These are phyloP conservation scores for Cutaneotrichosporon sp. DNA, from an alignment of 1,284 basidiomycete genomes.

Conservation along the genomic window DNA sequence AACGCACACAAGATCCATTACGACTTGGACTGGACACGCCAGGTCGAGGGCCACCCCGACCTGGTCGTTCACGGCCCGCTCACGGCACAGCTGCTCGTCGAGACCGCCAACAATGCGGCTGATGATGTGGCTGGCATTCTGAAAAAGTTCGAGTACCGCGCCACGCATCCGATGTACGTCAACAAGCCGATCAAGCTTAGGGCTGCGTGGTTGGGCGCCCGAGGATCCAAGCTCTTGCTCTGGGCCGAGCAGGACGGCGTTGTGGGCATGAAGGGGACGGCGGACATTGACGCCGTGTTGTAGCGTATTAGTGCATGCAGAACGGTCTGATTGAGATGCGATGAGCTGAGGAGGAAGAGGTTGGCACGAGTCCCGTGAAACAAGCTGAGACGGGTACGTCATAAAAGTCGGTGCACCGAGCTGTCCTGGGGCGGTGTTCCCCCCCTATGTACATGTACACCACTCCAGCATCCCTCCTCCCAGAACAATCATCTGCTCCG, in stretches of 20 bases:
- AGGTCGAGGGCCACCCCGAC: constrained; percentile 72
- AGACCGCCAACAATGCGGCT: constrained; percentile 55
- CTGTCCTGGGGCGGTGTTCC: too few relatives aligned
- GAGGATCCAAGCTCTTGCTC: constrained; percentile 52
- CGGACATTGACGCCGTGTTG: constrained; percentile 15
- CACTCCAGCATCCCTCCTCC: too few relatives aligned
- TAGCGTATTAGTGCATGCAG: background rate
- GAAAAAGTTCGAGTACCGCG: constrained; percentile 66
- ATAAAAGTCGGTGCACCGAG: too few relatives aligned
- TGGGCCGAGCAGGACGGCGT: constrained; percentile 63
- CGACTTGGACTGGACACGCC: constrained; percentile 60
- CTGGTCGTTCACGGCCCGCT: constrained; percentile 78
- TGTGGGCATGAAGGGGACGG: constrained; percentile 67
- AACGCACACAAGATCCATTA: constrained; percentile 53
- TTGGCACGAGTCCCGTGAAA: too few relatives aligned
- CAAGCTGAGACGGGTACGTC: too few relatives aligned
- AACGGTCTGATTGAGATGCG: background rate
- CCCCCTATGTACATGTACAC: too few relatives aligned
- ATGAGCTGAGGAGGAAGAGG: background rate
- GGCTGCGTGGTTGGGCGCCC: constrained; percentile 54
- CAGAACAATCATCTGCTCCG: background rate
- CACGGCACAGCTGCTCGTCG: constrained; percentile 72
- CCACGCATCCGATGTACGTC: constrained; percentile 70
- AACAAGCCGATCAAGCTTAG: constrained; percentile 61
- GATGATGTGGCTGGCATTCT: constrained; percentile 42